These are phyloP conservation scores for Tuber indicum DNA, from an alignment of 495 filamentous ascomycete species.

Conservation along the genomic window DNA sequence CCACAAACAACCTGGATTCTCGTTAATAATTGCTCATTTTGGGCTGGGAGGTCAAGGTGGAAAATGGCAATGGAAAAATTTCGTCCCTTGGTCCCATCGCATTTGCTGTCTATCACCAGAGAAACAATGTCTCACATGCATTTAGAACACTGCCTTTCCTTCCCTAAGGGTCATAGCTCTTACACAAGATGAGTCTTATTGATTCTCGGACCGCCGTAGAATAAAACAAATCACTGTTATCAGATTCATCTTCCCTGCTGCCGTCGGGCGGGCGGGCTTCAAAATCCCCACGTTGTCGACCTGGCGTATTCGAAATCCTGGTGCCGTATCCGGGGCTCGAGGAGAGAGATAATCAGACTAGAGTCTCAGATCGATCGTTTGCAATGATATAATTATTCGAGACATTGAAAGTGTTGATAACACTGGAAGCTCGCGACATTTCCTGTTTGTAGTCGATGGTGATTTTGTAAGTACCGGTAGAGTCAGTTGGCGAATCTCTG, in stretches of 20 bases:
- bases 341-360: not conserved
- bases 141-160: not conserved
- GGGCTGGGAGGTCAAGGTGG: not conserved
- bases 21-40: not conserved
- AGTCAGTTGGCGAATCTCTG: not conserved
- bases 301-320: not conserved
- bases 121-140: not conserved
- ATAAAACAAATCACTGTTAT: not conserved
- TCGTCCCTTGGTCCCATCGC: not conserved
- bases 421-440: not conserved
- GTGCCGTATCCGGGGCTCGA: not conserved
- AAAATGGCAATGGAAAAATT: not conserved
- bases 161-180: not conserved
- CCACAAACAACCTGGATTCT: too few species aligned
- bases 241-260: not conserved
- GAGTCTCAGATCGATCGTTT: not conserved
- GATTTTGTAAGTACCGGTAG: not conserved
- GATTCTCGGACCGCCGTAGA: not conserved
- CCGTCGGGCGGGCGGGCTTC: not conserved
- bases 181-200: not conserved
- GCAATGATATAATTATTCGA: not conserved
- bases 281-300: not conserved
- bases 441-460: not conserved
- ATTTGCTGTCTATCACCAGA: not conserved
- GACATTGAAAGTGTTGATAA: not conserved